Base-by-base conservation (phyloP, 2,329 filamentous ascomycete genomes). In the Diaporthe batatas region DNA sequence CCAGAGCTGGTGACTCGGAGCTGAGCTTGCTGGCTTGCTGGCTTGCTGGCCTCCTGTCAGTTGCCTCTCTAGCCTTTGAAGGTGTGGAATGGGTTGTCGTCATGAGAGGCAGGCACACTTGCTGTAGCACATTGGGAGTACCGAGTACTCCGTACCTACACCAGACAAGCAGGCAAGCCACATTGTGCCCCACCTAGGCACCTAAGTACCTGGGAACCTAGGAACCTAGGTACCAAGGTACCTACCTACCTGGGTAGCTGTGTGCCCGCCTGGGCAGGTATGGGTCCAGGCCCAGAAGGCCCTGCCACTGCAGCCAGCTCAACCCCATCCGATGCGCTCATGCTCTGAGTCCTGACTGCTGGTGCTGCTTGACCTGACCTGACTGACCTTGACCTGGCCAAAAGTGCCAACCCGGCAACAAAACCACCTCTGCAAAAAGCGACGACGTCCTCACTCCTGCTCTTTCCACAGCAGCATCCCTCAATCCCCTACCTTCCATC, bases 381-480 rank as follows among this genome's bases (percentile, higher is more conserved):
- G 53, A 70, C 68, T 70, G 34, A 59, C 49, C 44, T 54, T 53
- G 23, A 51, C 55, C 57, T 44, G 23, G 49, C 39, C 68, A 44
- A 51, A 32, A 39, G 25, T 39, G 51, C 39, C 51, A 58, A 42
- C 53, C 23, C 23, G 44, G 29, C n/a, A 70, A 70, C 68, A 70
- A 70, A 70, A 70, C 54, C 68, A 14, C 32, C 16, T 59, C 16
- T 53, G 62, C 62, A 67, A 70, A 70, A 53, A 62, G 36, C 55
- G 55, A 62, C 55, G 58, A 58, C 68, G 44, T 70, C 68, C 47
- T 59, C 55, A 42, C 32, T 53, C 49, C 32, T 58, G 44, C 55
- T 51, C 54, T 44, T 59, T 51, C 58, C 62, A 67, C 47, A 67
- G 62, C 12, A 67, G 65, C 65, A 54, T 62, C 55, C 51, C 47